Percentiles rank a stretch among this genome's conserved stretches.
Evolutionary conservation across 805 yeast species (phyloP).

Genomic region (Vanderwaltozyma tropicalis): DNA sequence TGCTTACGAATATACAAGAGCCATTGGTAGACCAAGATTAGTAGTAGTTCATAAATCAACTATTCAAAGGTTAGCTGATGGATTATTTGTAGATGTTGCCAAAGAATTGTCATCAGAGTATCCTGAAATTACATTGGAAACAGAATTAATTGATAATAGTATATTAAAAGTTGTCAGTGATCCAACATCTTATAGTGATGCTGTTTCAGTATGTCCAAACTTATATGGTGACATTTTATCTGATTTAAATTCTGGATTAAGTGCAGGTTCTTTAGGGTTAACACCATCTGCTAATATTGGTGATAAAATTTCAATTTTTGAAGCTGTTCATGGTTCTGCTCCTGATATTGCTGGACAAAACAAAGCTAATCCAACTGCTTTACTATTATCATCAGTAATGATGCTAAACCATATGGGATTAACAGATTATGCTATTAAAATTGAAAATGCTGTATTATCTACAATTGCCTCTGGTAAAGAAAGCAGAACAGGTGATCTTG

Average conservation of each 20-base stretch:
- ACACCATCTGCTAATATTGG: constrained; percentile 99
- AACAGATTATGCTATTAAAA: constrained; percentile 66
- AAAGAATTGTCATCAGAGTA: constrained; percentile 81
- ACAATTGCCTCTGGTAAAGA: constrained; percentile 94
- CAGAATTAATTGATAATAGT: constrained; percentile 91
- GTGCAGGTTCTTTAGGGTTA: constrained; percentile 94
- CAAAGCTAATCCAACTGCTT: constrained; percentile 97
- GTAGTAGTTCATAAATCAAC: constrained; percentile 97
- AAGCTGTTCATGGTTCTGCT: constrained; percentile 99
- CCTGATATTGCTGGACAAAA: constrained; percentile 99
- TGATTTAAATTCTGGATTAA: constrained; percentile 89
- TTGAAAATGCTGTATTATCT: constrained; percentile 73
- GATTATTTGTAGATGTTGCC: constrained; percentile 88
- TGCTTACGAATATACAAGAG: constrained; percentile 92
- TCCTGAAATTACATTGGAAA: constrained; percentile 77
- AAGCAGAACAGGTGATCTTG: constrained; percentile 87
- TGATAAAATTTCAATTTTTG: constrained; percentile 92
- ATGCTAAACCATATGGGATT: constrained; percentile 98
- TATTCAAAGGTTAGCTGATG: constrained; percentile 96
- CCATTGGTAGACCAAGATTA: constrained; percentile 78
- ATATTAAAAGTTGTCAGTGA: constrained; percentile 82
- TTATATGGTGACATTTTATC: constrained; percentile 98
- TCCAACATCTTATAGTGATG: constrained; percentile 74
- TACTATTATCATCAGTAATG: constrained; percentile 92
- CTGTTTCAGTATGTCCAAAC: constrained; percentile 96